These are phyloP conservation scores for Magnaporthiopsis poae DNA, from an alignment of 2,329 filamentous ascomycete genomes.

Conservation along the genomic window DNA sequence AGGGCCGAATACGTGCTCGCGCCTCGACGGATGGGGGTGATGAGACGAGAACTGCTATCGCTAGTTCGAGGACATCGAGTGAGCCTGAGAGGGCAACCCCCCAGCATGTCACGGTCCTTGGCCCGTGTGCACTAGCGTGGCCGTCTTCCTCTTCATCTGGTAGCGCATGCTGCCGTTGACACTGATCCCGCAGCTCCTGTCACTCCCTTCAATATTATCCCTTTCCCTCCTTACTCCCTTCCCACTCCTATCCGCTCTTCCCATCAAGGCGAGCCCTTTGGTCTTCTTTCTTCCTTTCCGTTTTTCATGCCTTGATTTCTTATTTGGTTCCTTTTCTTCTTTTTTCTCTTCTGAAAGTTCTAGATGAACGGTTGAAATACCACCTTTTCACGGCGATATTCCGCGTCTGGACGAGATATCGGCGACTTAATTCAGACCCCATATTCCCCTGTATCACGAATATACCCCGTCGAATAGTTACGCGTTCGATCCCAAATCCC, in stretches of 20 bases:
- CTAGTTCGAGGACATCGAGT: background rate
- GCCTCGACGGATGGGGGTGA: background rate
- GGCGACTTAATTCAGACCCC: background rate
- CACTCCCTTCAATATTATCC: background rate
- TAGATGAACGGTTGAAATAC: background rate
- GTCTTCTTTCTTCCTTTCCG: background rate
- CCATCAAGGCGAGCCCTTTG: constrained; percentile 6
- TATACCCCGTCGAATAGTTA: background rate
- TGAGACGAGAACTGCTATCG: background rate
- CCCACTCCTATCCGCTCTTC: background rate
- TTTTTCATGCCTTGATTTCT: background rate
- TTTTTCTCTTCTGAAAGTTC: background rate
- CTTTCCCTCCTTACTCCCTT: background rate
- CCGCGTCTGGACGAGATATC: background rate
- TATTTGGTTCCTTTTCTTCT: background rate
- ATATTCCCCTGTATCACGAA: background rate
- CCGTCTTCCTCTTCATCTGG: background rate
- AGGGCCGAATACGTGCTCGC: background rate
- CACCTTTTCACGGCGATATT: background rate
- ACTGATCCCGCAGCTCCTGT: background rate
- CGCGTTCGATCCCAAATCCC: background rate
- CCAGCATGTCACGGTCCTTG: background rate
- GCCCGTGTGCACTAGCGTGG: background rate
- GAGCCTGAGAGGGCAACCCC: background rate
- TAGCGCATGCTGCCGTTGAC: background rate